Evolutionary conservation across 2,329 filamentous ascomycete genomes (phyloP).

Genomic region (Fusarium veterinarium): DNA sequence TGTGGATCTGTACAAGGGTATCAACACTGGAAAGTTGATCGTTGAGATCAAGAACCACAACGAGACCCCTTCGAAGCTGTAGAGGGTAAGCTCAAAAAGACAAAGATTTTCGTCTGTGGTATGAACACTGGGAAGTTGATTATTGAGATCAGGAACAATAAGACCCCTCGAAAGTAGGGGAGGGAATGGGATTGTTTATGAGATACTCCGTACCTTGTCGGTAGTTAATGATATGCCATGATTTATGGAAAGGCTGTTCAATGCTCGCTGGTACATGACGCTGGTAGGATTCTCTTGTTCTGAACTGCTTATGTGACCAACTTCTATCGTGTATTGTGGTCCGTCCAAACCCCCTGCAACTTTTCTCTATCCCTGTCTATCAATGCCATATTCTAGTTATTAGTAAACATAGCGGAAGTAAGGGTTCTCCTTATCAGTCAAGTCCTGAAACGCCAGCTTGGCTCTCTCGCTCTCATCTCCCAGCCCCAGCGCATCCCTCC

Average conservation of each 20-base stretch:
- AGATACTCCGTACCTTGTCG: conserved; percentile 17
- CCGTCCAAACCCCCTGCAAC: neutral
- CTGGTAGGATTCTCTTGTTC: neutral
- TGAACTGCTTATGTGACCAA: neutral
- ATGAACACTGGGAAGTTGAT: conserved; percentile 73
- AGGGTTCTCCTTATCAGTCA: conserved; percentile 76
- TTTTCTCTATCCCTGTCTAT: neutral
- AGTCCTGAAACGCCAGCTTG: conserved; percentile 73
- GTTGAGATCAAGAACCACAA: conserved; percentile 48
- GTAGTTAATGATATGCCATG: conserved; percentile 35
- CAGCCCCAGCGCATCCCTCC: conserved; percentile 56
- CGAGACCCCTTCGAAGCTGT: conserved; percentile 48
- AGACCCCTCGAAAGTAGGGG: conserved; percentile 44
- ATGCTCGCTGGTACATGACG: neutral
- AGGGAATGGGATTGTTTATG: conserved; percentile 5
- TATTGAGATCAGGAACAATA: conserved; percentile 46
- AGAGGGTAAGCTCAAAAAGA: neutral
- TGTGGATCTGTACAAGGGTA: conserved; percentile 73
- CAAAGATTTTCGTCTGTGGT: conserved; percentile 52
- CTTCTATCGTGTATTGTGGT: neutral
- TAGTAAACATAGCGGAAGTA: conserved; percentile 70
- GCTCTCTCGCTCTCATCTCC: conserved; percentile 71
- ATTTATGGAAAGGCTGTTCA: neutral
- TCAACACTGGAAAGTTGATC: conserved; percentile 73
- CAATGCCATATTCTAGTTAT: neutral